These are phyloP conservation scores for Heterobasidion occidentale DNA, from an alignment of 1,284 basidiomycete species.

Conservation along the genomic window DNA sequence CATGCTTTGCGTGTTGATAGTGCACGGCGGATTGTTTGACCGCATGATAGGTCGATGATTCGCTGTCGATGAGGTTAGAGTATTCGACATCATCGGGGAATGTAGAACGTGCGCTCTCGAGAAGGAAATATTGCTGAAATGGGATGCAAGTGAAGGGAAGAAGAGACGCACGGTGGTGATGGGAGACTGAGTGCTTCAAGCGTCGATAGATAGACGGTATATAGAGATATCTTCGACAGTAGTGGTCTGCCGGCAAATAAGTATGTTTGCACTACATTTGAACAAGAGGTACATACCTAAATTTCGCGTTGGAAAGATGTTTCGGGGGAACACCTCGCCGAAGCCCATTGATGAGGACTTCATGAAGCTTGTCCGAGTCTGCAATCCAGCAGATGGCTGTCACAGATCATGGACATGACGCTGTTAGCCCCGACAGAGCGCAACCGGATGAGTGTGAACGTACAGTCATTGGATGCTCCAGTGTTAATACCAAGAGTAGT, in stretches of 20 bases:
- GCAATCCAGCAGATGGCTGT: constrained; percentile 65
- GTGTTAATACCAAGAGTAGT: constrained; percentile 21
- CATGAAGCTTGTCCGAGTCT: constrained; percentile 33
- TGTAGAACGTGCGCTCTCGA: neutral
- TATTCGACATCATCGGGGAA: neutral
- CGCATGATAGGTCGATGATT: constrained; percentile 13
- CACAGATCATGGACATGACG: neutral
- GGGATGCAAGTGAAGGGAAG: neutral
- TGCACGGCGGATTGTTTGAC: constrained; percentile 6
- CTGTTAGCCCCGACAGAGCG: neutral
- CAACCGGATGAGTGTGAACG: constrained; percentile 5
- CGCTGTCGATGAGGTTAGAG: neutral
- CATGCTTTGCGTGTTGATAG: constrained; percentile 14
- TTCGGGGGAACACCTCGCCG: constrained; percentile 69
- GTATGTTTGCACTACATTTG: neutral
- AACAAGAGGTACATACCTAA: constrained; percentile 34
- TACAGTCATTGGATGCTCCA: constrained; percentile 64
- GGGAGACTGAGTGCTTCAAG: neutral
- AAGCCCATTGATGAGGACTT: constrained; percentile 71
- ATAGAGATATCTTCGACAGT: constrained; percentile 23
- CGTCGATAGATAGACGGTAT: constrained; percentile 13
- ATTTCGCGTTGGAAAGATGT: constrained; percentile 51
- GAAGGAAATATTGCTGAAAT: neutral
- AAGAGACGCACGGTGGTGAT: constrained; percentile 4
- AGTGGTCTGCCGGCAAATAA: constrained; percentile 16